Evolutionary conservation across 1,284 basidiomycete species (phyloP).

Genomic region (Apiotrichum mycotoxinovorans): DNA sequence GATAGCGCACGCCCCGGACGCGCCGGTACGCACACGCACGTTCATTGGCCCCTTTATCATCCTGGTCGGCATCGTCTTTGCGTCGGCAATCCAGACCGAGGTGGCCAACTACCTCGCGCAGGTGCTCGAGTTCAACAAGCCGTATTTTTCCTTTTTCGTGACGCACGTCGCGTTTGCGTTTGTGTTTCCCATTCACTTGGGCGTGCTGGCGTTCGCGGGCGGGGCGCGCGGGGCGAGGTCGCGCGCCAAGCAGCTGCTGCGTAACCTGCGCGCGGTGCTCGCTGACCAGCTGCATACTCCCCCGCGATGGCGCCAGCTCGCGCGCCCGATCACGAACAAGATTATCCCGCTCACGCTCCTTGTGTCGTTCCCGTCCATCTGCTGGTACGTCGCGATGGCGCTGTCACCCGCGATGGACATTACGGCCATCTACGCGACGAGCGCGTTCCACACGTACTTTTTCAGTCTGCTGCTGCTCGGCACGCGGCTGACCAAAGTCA

Average conservation of each 20-base stretch:
- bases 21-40: not conserved
- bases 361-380: slow-evolving; percentile 36
- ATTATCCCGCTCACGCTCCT: slow-evolving; percentile 36
- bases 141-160: slow-evolving; percentile 50
- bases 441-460: slow-evolving; percentile 41
- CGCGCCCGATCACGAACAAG: slow-evolving; percentile 22
- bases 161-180: slow-evolving; percentile 47
- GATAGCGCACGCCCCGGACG: not conserved
- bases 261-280: slow-evolving; percentile 16
- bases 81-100: slow-evolving; percentile 46
- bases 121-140: slow-evolving; percentile 38
- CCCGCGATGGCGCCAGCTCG: slow-evolving; percentile 30
- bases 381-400: slow-evolving; percentile 44
- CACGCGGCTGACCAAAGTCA: slow-evolving; percentile 37
- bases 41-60: slow-evolving; percentile 35
- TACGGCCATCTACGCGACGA: slow-evolving; percentile 45
- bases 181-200: slow-evolving; percentile 43
- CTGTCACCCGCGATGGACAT: slow-evolving; percentile 40
- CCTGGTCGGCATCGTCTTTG: slow-evolving; percentile 41
- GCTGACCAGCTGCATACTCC: slow-evolving; percentile 18
- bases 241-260: slow-evolving; percentile 11
- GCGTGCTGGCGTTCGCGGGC: slow-evolving; percentile 17
- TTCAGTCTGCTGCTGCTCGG: slow-evolving; percentile 45
- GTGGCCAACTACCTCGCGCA: slow-evolving; percentile 36
- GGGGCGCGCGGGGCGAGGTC: not conserved